Conservation (phyloP, 352 stramenopile species). For the Pythium phragmitis region DNA sequence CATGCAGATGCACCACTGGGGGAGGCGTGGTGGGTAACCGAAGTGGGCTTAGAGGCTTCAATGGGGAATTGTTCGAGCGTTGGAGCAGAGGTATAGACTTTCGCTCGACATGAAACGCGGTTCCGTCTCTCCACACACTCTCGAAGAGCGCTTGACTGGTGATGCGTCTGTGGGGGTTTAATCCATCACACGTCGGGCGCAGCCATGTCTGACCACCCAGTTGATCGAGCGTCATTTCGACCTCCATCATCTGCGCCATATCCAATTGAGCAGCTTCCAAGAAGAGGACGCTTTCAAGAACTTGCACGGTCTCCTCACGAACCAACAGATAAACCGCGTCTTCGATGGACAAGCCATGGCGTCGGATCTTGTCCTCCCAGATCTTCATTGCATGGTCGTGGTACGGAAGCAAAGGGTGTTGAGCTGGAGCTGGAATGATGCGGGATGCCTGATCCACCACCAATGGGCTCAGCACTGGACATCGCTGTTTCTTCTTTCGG, state of each 20-base stretch:
- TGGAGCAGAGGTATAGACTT: neutral
- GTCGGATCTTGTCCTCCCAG: conserved; percentile 62
- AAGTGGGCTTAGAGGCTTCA: conserved; percentile 11
- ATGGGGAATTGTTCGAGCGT: neutral
- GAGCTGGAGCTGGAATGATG: neutral
- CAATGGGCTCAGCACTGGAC: neutral
- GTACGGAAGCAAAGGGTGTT: conserved; percentile 7
- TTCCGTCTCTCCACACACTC: conserved; percentile 27
- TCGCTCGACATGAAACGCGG: conserved; percentile 18
- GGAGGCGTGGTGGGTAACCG: neutral
- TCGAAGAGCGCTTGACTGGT: conserved; percentile 13
- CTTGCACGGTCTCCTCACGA: conserved; percentile 34
- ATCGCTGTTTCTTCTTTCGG: neutral
- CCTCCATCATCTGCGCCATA: conserved; percentile 53
- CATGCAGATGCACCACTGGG: neutral
- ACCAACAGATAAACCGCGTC: conserved; percentile 51
- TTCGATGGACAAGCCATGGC: conserved; percentile 32
- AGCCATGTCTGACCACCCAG: conserved; percentile 1
- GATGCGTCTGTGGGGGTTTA: neutral
- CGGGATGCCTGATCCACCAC: neutral
- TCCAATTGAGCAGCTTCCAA: conserved; percentile 31
- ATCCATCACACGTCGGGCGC: neutral
- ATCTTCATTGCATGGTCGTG: conserved; percentile 31
- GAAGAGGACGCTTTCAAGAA: conserved; percentile 48
- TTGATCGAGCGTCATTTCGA: conserved; percentile 46